Percentiles rank a stretch among this genome's conserved stretches.
Evolutionary conservation across 805 yeast species (phyloP).

Genomic region (Priceomyces haplophilus): DNA sequence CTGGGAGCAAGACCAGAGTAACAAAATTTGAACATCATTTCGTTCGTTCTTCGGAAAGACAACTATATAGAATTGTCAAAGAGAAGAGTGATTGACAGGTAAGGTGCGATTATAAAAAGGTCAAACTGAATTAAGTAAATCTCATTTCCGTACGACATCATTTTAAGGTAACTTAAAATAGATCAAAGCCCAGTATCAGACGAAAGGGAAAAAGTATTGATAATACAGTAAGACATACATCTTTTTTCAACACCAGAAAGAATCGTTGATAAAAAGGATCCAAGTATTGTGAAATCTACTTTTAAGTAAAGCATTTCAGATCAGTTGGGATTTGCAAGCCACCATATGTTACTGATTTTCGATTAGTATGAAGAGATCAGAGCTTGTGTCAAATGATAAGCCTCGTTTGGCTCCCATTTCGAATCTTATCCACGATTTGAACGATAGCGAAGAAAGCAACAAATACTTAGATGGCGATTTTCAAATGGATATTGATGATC

Average conservation of each 20-base stretch:
- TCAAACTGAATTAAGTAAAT: neutral
- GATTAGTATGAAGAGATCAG: neutral
- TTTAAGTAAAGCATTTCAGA: too few relatives aligned
- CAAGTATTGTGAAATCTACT: too few relatives aligned
- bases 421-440: conserved; percentile 4
- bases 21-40: neutral
- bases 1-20: neutral
- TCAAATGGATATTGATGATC: conserved; percentile 32
- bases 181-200: too few relatives aligned
- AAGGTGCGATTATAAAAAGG: too few relatives aligned
- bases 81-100: too few relatives aligned
- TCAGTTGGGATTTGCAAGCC: too few relatives aligned
- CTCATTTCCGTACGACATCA: neutral
- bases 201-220: too few relatives aligned
- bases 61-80: neutral
- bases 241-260: too few relatives aligned
- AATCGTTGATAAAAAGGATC: too few relatives aligned
- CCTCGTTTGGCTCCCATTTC: conserved; percentile 4
- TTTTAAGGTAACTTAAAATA: too few relatives aligned
- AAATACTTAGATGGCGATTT: conserved; percentile 16
- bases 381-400: neutral
- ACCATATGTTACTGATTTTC: neutral
- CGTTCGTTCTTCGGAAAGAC: neutral
- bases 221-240: too few relatives aligned
- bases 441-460: conserved; percentile 3